phyloP scores from a whole-genome alignment of 768 basidiomycete genomes.

The Pisolithus sp. region DNA sequence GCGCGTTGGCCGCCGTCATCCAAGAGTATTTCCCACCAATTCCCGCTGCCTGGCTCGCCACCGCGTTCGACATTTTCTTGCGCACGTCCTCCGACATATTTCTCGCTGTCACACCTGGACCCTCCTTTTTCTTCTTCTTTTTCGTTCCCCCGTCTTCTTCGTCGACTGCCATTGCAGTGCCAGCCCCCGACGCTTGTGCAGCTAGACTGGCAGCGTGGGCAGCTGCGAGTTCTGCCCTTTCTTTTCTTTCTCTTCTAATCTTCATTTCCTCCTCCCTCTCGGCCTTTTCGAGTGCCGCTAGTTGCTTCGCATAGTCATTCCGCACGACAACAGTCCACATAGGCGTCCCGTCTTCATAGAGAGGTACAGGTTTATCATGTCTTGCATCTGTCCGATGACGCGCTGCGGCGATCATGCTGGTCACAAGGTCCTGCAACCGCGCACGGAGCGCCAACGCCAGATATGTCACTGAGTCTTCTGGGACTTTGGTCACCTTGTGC shows the following conservation, averaged over 20 bases:
- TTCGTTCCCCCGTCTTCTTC: conserved; percentile 60
- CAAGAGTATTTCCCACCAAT: conserved; percentile 78
- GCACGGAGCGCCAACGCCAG: conserved; percentile 72
- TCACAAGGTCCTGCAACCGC: conserved; percentile 64
- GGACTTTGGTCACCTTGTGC: conserved; percentile 61
- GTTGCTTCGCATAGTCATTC: conserved; percentile 75
- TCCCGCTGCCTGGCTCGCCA: conserved; percentile 85
- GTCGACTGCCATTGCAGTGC: conserved; percentile 25
- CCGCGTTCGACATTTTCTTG: conserved; percentile 89
- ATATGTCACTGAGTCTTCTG: conserved; percentile 71
- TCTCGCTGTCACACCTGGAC: conserved; percentile 75
- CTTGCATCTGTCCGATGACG: conserved; percentile 66
- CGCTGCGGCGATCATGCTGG: conserved; percentile 60
- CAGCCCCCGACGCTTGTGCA: conserved; percentile 43
- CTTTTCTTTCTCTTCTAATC: conserved; percentile 70
- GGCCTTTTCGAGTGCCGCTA: conserved; percentile 64
- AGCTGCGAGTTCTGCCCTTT: conserved; percentile 65
- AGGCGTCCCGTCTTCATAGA: conserved; percentile 60
- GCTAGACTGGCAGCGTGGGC: conserved; percentile 61
- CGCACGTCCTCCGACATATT: conserved; percentile 90
- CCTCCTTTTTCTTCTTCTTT: conserved; percentile 77
- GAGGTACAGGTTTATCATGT: conserved; percentile 58
- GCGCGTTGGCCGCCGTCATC: conserved; percentile 68
- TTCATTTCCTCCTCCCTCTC: conserved; percentile 82
- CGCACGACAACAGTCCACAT: conserved; percentile 81